These are phyloP conservation scores for Lachnellula subtilissima DNA, from an alignment of 2,329 filamentous ascomycete genomes.

Conservation along the genomic window DNA sequence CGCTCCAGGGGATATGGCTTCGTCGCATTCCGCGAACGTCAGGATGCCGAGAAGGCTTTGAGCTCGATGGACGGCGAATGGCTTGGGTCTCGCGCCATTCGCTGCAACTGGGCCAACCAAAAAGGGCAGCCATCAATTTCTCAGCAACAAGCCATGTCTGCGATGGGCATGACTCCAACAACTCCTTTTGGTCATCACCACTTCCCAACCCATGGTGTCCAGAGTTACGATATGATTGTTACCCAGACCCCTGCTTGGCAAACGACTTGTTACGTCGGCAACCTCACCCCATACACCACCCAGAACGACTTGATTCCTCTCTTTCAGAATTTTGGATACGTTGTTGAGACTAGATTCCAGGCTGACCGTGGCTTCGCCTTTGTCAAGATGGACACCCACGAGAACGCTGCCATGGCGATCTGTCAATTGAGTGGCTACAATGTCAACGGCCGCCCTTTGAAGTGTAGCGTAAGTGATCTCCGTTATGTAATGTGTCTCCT, in stretches of 20 bases:
- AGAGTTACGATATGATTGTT: conserved; percentile 96
- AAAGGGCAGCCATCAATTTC: conserved; percentile 99
- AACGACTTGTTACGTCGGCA: conserved; percentile 97
- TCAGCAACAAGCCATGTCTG: conserved; percentile 93
- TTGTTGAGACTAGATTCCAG: conserved; percentile 96
- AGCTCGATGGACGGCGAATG: conserved; percentile 99
- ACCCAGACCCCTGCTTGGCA: conserved; percentile 96
- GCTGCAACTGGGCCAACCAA: conserved; percentile 99
- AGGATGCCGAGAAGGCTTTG: conserved; percentile 90
- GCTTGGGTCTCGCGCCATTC: conserved; percentile 95
- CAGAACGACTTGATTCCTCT: conserved; percentile 95
- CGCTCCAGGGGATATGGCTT: conserved; percentile 96
- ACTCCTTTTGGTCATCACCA: conserved; percentile 96
- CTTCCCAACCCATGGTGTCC: conserved; percentile 93
- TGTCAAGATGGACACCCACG: conserved; percentile 98
- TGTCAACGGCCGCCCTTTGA: conserved; percentile 91
- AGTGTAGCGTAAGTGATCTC: conserved; percentile 82
- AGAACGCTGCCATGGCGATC: conserved; percentile 97
- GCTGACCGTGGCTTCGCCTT: conserved; percentile 97
- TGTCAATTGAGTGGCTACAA: conserved; percentile 98
- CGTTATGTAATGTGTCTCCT: conserved; percentile 2
- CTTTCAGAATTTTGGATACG: conserved; percentile 98
- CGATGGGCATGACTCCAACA: conserved; percentile 97
- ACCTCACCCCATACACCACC: conserved; percentile 94
- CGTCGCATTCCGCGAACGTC: conserved; percentile 90